Conservation (phyloP, 345 rosid species). For the Lumnitzera racemosa region DNA sequence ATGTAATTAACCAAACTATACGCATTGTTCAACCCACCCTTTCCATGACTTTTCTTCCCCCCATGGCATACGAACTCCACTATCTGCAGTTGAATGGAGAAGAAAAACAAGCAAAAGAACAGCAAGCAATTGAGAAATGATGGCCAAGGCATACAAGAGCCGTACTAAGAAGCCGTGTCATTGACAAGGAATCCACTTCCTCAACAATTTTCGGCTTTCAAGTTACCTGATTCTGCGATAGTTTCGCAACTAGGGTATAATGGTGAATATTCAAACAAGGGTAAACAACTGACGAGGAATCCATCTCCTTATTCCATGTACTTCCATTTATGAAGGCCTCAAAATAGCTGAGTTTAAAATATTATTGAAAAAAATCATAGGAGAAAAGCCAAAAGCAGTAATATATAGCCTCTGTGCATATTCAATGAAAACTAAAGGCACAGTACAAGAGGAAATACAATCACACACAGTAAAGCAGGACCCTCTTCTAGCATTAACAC, state of each 20-base stretch:
- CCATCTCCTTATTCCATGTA: slow-evolving; percentile 25
- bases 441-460: neutral
- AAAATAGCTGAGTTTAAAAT: slow-evolving; percentile 9
- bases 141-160: too few species aligned
- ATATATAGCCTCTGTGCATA: slow-evolving; percentile 8
- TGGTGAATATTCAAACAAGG: neutral
- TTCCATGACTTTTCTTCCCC: too few species aligned
- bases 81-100: too few species aligned
- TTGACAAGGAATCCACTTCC: too few species aligned
- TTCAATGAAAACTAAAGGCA: neutral
- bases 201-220: too few species aligned
- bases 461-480: slow-evolving; percentile 4
- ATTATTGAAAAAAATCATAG: slow-evolving; percentile 4
- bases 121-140: too few species aligned
- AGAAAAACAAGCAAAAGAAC: too few species aligned
- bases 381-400: slow-evolving; percentile 11
- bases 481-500: neutral
- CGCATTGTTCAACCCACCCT: too few species aligned
- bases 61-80: too few species aligned
- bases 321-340: slow-evolving; percentile 7
- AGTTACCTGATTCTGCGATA: too few species aligned
- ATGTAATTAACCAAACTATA: too few species aligned
- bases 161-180: too few species aligned
- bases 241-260: neutral
- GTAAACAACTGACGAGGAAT: slow-evolving; percentile 13